phyloP scores from a whole-genome alignment of 2,329 filamentous ascomycete species.

The Beauveria medogensis region DNA sequence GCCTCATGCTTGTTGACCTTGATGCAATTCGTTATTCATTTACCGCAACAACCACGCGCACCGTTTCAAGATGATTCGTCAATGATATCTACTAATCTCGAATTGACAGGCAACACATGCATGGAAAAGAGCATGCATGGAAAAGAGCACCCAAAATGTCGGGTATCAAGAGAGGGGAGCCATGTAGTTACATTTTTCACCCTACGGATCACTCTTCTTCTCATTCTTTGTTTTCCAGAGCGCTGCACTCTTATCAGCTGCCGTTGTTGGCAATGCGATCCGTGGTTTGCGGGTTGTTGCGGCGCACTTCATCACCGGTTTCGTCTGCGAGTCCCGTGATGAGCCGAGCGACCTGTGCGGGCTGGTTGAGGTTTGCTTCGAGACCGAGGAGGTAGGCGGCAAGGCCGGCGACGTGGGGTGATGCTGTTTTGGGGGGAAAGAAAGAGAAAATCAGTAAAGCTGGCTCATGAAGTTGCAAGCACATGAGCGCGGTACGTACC shows the following conservation, averaged over 20 bases:
- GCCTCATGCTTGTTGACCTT: background rate
- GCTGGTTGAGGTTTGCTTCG: conserved; percentile 35
- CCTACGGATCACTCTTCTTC: too few relatives aligned
- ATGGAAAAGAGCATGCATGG: background rate
- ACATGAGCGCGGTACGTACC: conserved; percentile 20
- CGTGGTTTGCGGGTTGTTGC: conserved; percentile 38
- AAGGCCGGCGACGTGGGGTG: conserved; percentile 59
- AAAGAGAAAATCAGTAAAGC: conserved; percentile 13
- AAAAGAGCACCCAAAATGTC: background rate
- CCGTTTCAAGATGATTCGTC: too few relatives aligned
- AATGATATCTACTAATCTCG: too few relatives aligned
- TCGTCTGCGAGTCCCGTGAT: conserved; percentile 45
- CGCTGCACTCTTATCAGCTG: conserved; percentile 16
- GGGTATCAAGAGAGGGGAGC: background rate
- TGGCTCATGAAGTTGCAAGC: background rate
- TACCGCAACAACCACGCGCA: background rate
- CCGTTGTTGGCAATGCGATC: conserved; percentile 51
- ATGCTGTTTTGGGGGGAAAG: conserved; percentile 29
- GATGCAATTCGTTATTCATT: background rate
- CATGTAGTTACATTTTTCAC: background rate
- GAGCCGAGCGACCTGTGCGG: conserved; percentile 32
- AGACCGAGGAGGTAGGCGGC: conserved; percentile 59
- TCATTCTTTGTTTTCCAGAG: background rate
- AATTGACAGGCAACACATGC: too few relatives aligned
- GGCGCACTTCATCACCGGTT: conserved; percentile 35